Evolutionary conservation across 371 early-diverging fungal genomes (phyloP).

Genomic region (Apophysomyces variabilis): DNA sequence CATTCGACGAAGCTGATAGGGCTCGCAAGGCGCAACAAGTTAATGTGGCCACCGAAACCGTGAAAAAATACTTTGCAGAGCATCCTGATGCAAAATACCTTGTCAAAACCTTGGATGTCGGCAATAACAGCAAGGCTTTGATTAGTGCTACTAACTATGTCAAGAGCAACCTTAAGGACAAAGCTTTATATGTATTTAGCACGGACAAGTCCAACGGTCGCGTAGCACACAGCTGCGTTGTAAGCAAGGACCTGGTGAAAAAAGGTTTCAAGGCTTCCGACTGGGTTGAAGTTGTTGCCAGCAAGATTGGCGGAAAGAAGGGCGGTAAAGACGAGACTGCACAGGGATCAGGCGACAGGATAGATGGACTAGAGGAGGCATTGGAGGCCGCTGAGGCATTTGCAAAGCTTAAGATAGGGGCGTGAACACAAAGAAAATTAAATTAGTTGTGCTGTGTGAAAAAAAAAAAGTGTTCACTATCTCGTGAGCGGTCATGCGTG

Average conservation of each 20-base stretch:
- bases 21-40: slow-evolving; percentile 81
- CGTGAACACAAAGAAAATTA: slow-evolving; percentile 19
- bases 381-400: slow-evolving; percentile 75
- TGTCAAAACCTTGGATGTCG: slow-evolving; percentile 70
- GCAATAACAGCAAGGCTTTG: slow-evolving; percentile 76
- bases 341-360: slow-evolving; percentile 77
- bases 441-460: too few relatives aligned
- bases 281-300: slow-evolving; percentile 86
- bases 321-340: slow-evolving; percentile 90
- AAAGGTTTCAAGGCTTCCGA: slow-evolving; percentile 88
- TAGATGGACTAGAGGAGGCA: slow-evolving; percentile 74
- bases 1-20: slow-evolving; percentile 89
- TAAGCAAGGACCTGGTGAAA: slow-evolving; percentile 66
- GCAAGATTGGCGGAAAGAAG: slow-evolving; percentile 88
- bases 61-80: slow-evolving; percentile 78
- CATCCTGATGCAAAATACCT: slow-evolving; percentile 67
- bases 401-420: slow-evolving; percentile 68
- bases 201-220: slow-evolving; percentile 72
- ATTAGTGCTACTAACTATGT: slow-evolving; percentile 77
- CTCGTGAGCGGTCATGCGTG: too few relatives aligned
- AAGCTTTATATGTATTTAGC: slow-evolving; percentile 85
- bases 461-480: too few relatives aligned
- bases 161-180: slow-evolving; percentile 74
- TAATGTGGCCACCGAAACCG: slow-evolving; percentile 80
- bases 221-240: slow-evolving; percentile 86